Base-by-base conservation (phyloP, 495 filamentous ascomycete species). In the Rhypophila decipiens region DNA sequence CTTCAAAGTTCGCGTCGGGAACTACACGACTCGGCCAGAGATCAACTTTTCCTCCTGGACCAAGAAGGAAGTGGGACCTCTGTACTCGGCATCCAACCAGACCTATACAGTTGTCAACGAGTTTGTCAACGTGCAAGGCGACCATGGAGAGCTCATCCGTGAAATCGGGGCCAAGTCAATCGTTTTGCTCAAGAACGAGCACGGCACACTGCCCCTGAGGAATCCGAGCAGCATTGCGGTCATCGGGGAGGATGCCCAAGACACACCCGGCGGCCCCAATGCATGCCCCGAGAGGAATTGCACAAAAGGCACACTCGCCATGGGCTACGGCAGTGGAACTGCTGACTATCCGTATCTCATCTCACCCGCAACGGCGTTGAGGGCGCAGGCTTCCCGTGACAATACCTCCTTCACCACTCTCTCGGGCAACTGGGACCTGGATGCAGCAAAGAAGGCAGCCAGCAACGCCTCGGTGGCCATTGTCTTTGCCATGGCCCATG, bases 31-130 rank as follows among this genome's bases (percentile, higher is more conserved):
- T 42, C 60, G 67, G 38, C 76, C 83, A 22, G 80, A 79, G 2
- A 84, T 87, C 18, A 96, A 91, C 66, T 96, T 95, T 66, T 90
- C 85, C 2, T 85, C 84, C 0, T 96, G 87, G 87, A 88, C 85
- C 0, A 67, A 85, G 36, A 76, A 88, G 27, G 87, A 85, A 18
- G 81, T 74, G 46, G 86, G 85, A n/a, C 82, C 76, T 47, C 59
- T 74, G 17, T 78, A 91, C 61, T 72, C 64, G 51, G 70, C 72
- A 18, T 79, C 80, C 9, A 67, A 73, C 33, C 70, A 75, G 43
- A 77, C 74, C 23, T 84, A 75, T 47, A 65, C 61, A 8, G 74
- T 78, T 33, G 74, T 95, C 56, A 96, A 96, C 61, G 63, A 82
- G 43, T 63, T 66, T 42, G 68, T 70, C 3, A 55, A 84, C 49